Evolutionary conservation across 108 stramenopile species (phyloP), one percentile per base, ranked within the genome.

Genomic region (Hondaea fermentalgiana): DNA sequence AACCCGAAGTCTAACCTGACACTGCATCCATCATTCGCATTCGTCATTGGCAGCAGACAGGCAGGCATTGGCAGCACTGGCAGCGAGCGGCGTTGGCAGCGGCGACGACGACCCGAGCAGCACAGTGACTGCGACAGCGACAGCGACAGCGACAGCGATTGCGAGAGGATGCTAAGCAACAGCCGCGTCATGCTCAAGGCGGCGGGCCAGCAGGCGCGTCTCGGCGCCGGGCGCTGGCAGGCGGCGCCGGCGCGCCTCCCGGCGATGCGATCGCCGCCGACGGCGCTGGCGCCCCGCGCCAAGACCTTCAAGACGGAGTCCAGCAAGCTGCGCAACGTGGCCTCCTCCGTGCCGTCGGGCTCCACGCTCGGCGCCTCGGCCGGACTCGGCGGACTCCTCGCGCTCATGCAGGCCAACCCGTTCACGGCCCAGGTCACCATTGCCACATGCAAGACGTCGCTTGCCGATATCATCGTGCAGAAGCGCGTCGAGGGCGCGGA

Each of bases 391-490:
- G 45, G 49, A 6, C 49, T 83, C 19, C n/a, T 83, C 23, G 49
- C 51, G 17, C 12, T 83, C 19, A 83, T 83, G 76, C 76, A 88
- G 88, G 45, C 43, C 14, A 19, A 96, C 72, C 96, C 95, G 10
- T 97, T 97, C 89, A 88, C 92, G 5, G 95, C 96, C 71, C 96
- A 97, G 92, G 90, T 96, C 5, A 91, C 92, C 44, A 92, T 97
- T 4, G 95, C 96, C 6, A 96, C 96, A 21, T 89, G 87, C 35
- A 97, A 97, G 89, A 96, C 96, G 29, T 92, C 92, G 5, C 95
- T 94, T 4, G 96, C 96, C 17, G 96, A 97, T 72, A 72, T 96
- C 23, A 72, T 96, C 89, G 94, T 94, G 19, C 96, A 97, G 91
- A 91, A 94, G n/a, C 95, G 95, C 25, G 96, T 95, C 5, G 96